Base-by-base conservation (phyloP, 768 basidiomycete species). In the Pleurotus sapidus region DNA sequence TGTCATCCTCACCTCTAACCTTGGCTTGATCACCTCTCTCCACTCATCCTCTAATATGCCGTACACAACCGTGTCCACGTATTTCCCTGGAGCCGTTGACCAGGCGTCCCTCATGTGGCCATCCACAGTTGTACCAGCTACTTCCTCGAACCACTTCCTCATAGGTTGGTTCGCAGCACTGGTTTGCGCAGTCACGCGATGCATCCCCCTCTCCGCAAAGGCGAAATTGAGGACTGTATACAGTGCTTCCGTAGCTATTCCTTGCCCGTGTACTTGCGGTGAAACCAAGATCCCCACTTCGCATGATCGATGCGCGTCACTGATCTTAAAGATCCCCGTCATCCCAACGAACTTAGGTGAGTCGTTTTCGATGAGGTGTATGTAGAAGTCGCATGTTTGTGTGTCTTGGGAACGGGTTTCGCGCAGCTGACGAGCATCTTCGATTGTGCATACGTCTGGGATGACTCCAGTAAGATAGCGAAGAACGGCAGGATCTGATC, bases 91-190 rank as follows among this genome's bases (percentile, higher is more conserved):
- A 1, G 58, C 53, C 49, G 71, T 69, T 47, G 66, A 69, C 80
- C 81, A 81, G n/a, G 62, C 66, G 15, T 77, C 75, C 56, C 73
- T 72, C 57, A 68, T 67, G 43, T 62, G 60, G 5, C 68, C 74
- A 57, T 80, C 79, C 62, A 75, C 57, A 37, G 68, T 70, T 18
- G 73, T 70, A 5, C 71, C 74, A 11, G 72, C 72, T 17, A 74
- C 69, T 14, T 70, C 71, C 57, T 79, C 77, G 47, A 81, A 60
- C 79, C 79, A 83, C 12, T 65, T 65, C 17, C 74, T 68, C 79
- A 83, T 82, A 0, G 69, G 69, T 23, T 67, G 50, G 58, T 83
- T 80, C 48, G 78, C 70, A 34, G 65, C 64, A 7, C 65, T 67
- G 1, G 79, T 80, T 50, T 76, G 72, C 56, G 80, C 77, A 7